These are phyloP conservation scores for Serendipita sp. DNA, from an alignment of 768 basidiomycete species.

Conservation along the genomic window DNA sequence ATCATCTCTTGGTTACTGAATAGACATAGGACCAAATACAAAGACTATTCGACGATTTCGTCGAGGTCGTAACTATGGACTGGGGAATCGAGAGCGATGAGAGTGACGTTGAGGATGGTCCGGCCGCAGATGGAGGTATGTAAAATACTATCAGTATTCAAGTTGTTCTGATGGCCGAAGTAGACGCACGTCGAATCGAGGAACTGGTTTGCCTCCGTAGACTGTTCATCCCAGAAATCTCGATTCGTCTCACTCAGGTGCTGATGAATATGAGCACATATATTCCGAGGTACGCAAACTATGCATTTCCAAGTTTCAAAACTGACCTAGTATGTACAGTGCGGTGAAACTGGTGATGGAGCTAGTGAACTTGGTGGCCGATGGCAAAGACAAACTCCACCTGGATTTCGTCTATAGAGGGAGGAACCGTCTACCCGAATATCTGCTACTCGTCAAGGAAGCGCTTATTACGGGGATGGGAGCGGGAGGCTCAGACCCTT, in stretches of 20 bases:
- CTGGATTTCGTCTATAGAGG: background rate
- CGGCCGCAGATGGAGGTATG: background rate
- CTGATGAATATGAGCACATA: background rate
- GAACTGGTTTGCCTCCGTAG: background rate
- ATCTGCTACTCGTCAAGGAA: background rate
- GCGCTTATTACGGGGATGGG: background rate
- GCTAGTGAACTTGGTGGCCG: background rate
- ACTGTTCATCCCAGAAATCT: background rate
- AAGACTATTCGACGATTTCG: background rate
- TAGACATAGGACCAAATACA: background rate
- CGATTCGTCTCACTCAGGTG: background rate
- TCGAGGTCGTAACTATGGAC: background rate
- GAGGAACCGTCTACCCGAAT: background rate
- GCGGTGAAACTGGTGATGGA: background rate
- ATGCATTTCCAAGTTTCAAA: background rate
- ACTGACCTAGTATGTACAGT: background rate
- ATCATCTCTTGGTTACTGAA: background rate
- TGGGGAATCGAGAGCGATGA: background rate
- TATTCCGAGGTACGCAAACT: background rate
- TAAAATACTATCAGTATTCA: background rate
- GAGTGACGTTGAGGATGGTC: background rate
- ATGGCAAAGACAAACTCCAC: slow-evolving; percentile 3
- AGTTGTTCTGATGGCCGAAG: background rate
- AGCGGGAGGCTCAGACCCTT: background rate
- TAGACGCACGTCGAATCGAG: background rate